These are phyloP conservation scores for Erythrophleum ivorense DNA, from an alignment of 331 rosid species.

Conservation along the genomic window DNA sequence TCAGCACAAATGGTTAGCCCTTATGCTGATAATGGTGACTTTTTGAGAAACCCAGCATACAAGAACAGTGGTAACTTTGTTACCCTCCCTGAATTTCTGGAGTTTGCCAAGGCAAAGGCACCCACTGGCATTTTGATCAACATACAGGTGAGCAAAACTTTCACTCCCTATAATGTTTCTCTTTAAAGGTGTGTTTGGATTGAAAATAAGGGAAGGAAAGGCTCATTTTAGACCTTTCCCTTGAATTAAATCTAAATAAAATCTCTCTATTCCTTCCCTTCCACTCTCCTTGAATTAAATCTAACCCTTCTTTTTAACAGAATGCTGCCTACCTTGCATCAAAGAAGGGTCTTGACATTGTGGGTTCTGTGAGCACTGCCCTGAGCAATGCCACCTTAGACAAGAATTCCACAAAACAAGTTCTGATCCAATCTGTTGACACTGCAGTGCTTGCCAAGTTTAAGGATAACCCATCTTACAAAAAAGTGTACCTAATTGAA, in stretches of 20 bases:
- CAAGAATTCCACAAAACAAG: conserved; percentile 67
- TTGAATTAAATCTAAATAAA: neutral
- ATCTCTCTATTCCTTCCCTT: neutral
- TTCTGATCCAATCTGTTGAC: conserved; percentile 77
- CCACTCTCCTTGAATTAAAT: neutral
- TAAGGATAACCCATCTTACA: conserved; percentile 58
- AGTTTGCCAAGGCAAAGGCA: conserved; percentile 79
- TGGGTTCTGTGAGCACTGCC: conserved; percentile 55
- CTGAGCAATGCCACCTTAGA: conserved; percentile 73
- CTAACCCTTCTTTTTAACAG: conserved; percentile 43
- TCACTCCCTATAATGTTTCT: conserved; percentile 8
- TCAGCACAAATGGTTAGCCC: conserved; percentile 72
- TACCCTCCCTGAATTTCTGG: conserved; percentile 75
- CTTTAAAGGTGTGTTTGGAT: neutral
- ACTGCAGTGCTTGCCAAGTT: conserved; percentile 77
- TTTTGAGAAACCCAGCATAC: conserved; percentile 73
- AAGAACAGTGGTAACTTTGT: conserved; percentile 70
- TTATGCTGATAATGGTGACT: neutral
- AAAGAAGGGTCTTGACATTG: conserved; percentile 75
- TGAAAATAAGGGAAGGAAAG: neutral
- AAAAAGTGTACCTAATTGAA: conserved; percentile 51
- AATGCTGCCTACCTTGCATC: conserved; percentile 87
- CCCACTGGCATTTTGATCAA: conserved; percentile 68
- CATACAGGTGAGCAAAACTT: conserved; percentile 56
- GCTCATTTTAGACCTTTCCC: neutral